Evolutionary conservation across 139 green algal genomes (phyloP).

Genomic region (Nannochloris sp.): DNA sequence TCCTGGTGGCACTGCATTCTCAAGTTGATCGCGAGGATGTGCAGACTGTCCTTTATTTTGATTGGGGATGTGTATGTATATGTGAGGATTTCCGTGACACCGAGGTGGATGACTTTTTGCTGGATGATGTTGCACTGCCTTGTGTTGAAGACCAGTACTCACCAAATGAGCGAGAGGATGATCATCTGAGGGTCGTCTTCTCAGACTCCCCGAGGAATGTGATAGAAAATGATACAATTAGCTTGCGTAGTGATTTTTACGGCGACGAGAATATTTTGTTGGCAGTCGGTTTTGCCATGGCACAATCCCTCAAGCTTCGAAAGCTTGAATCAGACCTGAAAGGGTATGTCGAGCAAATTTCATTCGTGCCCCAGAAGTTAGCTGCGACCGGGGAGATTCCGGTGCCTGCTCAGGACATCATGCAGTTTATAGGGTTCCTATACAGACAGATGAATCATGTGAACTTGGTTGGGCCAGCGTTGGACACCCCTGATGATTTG

Average conservation of each 20-base stretch:
- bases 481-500: constrained; percentile 51
- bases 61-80: constrained; percentile 22
- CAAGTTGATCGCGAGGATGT: neutral
- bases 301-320: constrained; percentile 61
- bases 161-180: neutral
- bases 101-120: constrained; percentile 11
- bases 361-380: constrained; percentile 36
- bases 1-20: constrained; percentile 5
- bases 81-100: constrained; percentile 9
- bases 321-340: constrained; percentile 62
- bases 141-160: constrained; percentile 10
- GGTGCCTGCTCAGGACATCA: constrained; percentile 12
- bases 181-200: constrained; percentile 5
- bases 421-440: constrained; percentile 52
- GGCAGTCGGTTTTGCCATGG: constrained; percentile 38
- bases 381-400: constrained; percentile 25
- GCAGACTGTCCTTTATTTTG: constrained; percentile 18
- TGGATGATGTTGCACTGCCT: constrained; percentile 12
- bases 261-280: constrained; percentile 44
- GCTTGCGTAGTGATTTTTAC: constrained; percentile 19
- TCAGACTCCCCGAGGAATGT: constrained; percentile 2
- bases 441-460: constrained; percentile 52
- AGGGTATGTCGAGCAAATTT: constrained; percentile 48
- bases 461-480: constrained; percentile 47
- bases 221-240: constrained; percentile 24